These are phyloP conservation scores for Lipomyces yamadae DNA, from an alignment of 805 yeast species.

Conservation along the genomic window DNA sequence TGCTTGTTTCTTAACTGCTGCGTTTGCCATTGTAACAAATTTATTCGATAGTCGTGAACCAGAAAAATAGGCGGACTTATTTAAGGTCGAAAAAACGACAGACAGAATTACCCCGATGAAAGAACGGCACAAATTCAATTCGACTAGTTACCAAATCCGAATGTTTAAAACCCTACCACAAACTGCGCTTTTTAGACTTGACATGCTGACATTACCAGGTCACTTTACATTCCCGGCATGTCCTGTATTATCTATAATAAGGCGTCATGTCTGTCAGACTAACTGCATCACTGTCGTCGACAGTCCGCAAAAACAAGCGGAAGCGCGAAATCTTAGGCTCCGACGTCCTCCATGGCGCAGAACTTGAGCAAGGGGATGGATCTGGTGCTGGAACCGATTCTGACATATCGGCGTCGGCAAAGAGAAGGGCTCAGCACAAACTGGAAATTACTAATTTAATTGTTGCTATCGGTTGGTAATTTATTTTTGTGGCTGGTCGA, in stretches of 20 bases:
- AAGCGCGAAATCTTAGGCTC: constrained; percentile 25
- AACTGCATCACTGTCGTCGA: constrained; percentile 31
- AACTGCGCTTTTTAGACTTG: too few relatives aligned
- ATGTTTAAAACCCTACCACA: too few relatives aligned
- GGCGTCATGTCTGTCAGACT: constrained; percentile 27
- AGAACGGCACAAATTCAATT: too few relatives aligned
- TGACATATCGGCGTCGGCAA: constrained; percentile 5
- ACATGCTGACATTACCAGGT: too few relatives aligned
- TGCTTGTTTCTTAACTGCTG: constrained; percentile 52
- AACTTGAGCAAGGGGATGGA: constrained; percentile 10
- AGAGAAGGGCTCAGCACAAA: constrained; percentile 14
- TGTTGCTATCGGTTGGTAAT: constrained; percentile 24
- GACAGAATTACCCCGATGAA: too few relatives aligned
- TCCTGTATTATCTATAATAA: background rate
- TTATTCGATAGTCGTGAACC: too few relatives aligned
- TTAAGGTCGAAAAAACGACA: background rate
- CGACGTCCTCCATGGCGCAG: constrained; percentile 22
- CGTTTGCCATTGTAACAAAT: constrained; percentile 48
- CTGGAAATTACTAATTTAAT: constrained; percentile 19
- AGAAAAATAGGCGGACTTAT: too few relatives aligned
- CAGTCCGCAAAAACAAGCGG: constrained; percentile 26
- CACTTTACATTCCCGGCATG: background rate
- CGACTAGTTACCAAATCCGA: too few relatives aligned
- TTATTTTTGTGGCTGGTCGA: background rate
- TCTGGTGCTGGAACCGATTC: background rate